Evolutionary conservation across 176 grass and related monocot species (phyloP), one percentile per base, ranked within the genome.

Genomic region (Zizania latifolia): DNA sequence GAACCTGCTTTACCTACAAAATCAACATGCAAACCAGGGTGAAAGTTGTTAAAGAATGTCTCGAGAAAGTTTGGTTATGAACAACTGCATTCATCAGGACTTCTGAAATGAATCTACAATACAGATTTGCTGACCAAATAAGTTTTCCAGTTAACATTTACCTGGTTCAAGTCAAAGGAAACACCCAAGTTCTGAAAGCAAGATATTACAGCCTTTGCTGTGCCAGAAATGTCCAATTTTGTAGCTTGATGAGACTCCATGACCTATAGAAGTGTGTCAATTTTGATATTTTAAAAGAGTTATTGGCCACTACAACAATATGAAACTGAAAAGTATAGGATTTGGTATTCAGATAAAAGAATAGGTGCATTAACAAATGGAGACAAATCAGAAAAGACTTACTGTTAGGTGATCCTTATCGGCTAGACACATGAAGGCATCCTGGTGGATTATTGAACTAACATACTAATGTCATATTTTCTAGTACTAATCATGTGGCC

Each of bases 191-290:
- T 94, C 75, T 92, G 71, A 79, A 98, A 94, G 79, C 86, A 93
- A 77, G 94, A 83, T 78, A 98, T 91, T 26, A 92, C 91, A 74
- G 91, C 86, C 82, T 97, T 93, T 27, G 94, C 90, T 65, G 91
- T 97, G 41, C 90, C 90, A 80, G 90, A 97, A 65, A 90, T 78
- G 27, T 97, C 94, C 76, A 97, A 83, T 72, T 97, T 97, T 59
- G 77, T 76, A 11, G 86, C 78, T 85, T 93, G 94, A 86, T 93
- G 94, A 23, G 91, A 97, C 75, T 97, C 94, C 94, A 97, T 93
- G 48, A 93, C 94, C 94, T 97, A 66, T 27, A 38, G 46, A 78
- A 62, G 51, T 54, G 41, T 64, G 78, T 39, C 57, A 75, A 35
- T 82, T 82, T 77, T 28, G 65, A 59, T 5, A 64, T 28, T 56